phyloP scores from a whole-genome alignment of 2,329 filamentous ascomycete species.

The Dothideomycetes sp. region DNA sequence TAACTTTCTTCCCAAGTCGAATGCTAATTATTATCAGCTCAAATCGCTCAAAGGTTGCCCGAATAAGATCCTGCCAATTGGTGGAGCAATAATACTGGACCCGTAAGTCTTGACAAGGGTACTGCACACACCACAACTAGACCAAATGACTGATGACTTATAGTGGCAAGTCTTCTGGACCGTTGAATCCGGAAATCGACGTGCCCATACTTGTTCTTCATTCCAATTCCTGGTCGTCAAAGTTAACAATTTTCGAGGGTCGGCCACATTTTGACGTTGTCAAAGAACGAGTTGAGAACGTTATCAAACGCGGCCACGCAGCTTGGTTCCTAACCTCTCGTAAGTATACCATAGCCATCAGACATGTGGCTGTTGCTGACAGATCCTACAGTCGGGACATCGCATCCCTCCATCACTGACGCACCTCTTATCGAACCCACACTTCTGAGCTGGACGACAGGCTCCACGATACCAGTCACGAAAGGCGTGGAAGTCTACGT shows the following conservation, averaged over 20 bases:
- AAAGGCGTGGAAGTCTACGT: conserved; percentile 52
- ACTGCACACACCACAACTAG: neutral
- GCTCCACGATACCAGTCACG: conserved; percentile 45
- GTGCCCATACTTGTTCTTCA: conserved; percentile 52
- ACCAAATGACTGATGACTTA: neutral
- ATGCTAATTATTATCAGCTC: conserved; percentile 19
- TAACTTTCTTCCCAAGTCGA: neutral
- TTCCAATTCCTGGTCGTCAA: conserved; percentile 53
- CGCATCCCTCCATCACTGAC: conserved; percentile 56
- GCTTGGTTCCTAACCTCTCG: conserved; percentile 33
- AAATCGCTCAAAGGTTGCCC: conserved; percentile 45
- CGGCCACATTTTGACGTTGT: conserved; percentile 55
- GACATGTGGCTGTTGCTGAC: neutral
- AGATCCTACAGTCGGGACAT: conserved; percentile 5
- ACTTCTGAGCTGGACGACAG: conserved; percentile 50
- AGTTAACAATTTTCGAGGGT: conserved; percentile 48
- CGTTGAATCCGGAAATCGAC: conserved; percentile 46
- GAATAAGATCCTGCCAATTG: conserved; percentile 33
- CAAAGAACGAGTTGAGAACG: conserved; percentile 40
- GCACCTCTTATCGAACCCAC: conserved; percentile 53
- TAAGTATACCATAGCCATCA: conserved; percentile 15
- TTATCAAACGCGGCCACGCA: conserved; percentile 28
- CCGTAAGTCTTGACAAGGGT: conserved; percentile 30
- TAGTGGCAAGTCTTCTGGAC: conserved; percentile 49
- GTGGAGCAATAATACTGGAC: conserved; percentile 51